Conservation (phyloP, 2,329 filamentous ascomycete genomes). For the Juglanconis juglandina region DNA sequence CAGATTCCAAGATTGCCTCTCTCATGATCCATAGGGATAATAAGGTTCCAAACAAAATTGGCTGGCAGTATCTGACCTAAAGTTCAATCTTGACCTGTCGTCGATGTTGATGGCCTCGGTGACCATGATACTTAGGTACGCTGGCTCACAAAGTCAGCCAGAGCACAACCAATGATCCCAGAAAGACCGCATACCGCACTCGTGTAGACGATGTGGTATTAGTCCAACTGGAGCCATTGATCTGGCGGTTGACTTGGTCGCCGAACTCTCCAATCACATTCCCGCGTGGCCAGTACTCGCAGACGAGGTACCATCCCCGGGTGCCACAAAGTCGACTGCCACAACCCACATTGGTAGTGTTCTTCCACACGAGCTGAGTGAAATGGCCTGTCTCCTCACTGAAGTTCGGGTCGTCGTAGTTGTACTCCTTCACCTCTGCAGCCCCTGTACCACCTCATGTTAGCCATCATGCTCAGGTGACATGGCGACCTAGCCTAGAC, state of each 20-base stretch:
- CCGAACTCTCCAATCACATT: conserved; percentile 56
- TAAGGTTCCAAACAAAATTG: too few relatives aligned
- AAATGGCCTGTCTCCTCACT: conserved; percentile 64
- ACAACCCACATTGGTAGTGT: conserved; percentile 58
- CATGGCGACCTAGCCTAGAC: too few relatives aligned
- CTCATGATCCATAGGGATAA: too few relatives aligned
- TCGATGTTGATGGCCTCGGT: background rate
- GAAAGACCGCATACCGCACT: background rate
- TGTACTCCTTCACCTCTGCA: conserved; percentile 54
- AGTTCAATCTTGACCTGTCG: background rate
- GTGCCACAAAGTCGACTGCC: conserved; percentile 39
- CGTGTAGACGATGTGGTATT: background rate
- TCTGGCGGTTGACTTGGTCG: conserved; percentile 39
- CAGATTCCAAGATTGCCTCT: too few relatives aligned
- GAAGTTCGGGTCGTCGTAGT: conserved; percentile 57
- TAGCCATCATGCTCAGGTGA: background rate
- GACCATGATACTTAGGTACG: background rate
- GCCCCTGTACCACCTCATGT: conserved; percentile 38
- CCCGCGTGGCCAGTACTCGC: conserved; percentile 66
- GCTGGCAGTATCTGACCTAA: too few relatives aligned
- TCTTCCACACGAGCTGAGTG: conserved; percentile 69
- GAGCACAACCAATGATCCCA: background rate
- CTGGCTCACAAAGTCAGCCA: background rate
- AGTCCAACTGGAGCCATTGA: conserved; percentile 22
- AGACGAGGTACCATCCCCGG: conserved; percentile 63